A percentile compares a stretch with the other conserved stretches of the same genome.
Evolutionary conservation across 768 basidiomycete genomes (phyloP).

Genomic region (Mycena maculata): DNA sequence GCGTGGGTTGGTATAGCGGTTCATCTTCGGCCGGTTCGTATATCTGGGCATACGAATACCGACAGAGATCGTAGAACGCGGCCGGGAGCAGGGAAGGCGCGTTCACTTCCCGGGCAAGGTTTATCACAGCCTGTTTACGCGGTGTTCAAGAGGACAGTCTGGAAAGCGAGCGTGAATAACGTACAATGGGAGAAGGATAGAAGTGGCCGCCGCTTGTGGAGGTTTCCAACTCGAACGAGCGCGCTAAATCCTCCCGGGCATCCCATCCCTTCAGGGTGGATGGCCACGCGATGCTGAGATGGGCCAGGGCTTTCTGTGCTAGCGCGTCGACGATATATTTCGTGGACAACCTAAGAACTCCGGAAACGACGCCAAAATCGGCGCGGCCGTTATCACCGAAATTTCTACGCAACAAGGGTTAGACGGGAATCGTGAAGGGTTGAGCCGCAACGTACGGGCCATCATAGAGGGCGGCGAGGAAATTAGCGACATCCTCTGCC

Average conservation of each 20-base stretch:
- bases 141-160: slow-evolving; percentile 9
- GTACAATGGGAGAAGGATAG: slow-evolving; percentile 78
- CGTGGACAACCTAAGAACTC: slow-evolving; percentile 76
- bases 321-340: slow-evolving; percentile 83
- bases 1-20: slow-evolving; percentile 50
- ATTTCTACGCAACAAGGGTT: slow-evolving; percentile 50
- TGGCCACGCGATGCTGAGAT: slow-evolving; percentile 79
- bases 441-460: slow-evolving; percentile 70
- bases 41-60: slow-evolving; percentile 77
- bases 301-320: slow-evolving; percentile 70
- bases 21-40: slow-evolving; percentile 70
- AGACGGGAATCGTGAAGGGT: not conserved
- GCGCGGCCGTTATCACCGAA: slow-evolving; percentile 76
- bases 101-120: slow-evolving; percentile 75
- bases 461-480: slow-evolving; percentile 79
- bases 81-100: slow-evolving; percentile 72
- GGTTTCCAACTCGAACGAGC: slow-evolving; percentile 59
- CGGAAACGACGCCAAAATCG: slow-evolving; percentile 78
- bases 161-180: slow-evolving; percentile 39
- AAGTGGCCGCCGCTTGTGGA: slow-evolving; percentile 50
- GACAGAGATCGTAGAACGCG: slow-evolving; percentile 86
- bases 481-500: slow-evolving; percentile 75
- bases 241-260: slow-evolving; percentile 69
- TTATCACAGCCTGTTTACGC: slow-evolving; percentile 71
- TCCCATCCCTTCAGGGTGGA: slow-evolving; percentile 78